These are phyloP conservation scores for Xylaria multiplex DNA, from an alignment of 2,329 filamentous ascomycete genomes.

Conservation along the genomic window DNA sequence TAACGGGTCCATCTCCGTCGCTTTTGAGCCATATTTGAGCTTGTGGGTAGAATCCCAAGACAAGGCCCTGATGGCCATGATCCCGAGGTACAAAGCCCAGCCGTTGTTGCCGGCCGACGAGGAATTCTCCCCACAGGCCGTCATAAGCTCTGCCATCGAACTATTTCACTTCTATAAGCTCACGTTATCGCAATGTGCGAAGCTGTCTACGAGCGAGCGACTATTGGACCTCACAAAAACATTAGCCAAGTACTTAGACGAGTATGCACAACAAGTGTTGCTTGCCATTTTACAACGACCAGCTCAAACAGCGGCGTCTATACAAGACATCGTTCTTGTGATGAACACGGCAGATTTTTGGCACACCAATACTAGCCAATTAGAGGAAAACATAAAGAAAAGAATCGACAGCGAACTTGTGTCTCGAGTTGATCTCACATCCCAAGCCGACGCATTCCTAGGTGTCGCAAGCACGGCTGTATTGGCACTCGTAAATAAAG, in stretches of 20 bases:
- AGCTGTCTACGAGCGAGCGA: constrained; percentile 89
- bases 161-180: constrained; percentile 97
- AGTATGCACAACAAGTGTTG: constrained; percentile 93
- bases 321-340: constrained; percentile 85
- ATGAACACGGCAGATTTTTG: constrained; percentile 98
- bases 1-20: constrained; percentile 90
- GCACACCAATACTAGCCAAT: constrained; percentile 89
- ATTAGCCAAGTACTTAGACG: constrained; percentile 91
- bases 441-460: constrained; percentile 93
- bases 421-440: constrained; percentile 84
- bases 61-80: constrained; percentile 82
- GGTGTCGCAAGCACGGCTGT: constrained; percentile 91
- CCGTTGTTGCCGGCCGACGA: constrained; percentile 84
- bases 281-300: constrained; percentile 73
- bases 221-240: constrained; percentile 85
- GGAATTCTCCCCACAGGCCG: constrained; percentile 88
- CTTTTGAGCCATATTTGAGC: constrained; percentile 96
- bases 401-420: constrained; percentile 84
- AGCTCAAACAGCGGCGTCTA: constrained; percentile 60
- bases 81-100: constrained; percentile 87
- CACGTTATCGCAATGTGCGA: constrained; percentile 92
- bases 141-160: constrained; percentile 93
- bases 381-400: constrained; percentile 94
- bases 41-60: constrained; percentile 98
- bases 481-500: constrained; percentile 81